phyloP scores from a whole-genome alignment of 192 early-diverging fungal species.

The Diversispora eburnea region DNA sequence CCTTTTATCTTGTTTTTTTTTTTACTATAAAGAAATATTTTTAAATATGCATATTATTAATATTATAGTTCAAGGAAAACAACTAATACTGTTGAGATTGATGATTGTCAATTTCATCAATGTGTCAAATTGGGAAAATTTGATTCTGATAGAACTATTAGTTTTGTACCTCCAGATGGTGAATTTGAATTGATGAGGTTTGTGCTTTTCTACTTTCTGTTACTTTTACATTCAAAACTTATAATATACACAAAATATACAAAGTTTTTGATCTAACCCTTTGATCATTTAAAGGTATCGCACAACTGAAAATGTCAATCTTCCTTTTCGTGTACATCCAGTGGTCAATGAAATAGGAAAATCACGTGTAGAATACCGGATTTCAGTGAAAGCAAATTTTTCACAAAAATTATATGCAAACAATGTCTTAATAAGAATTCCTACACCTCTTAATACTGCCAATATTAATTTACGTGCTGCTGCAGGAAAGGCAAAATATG shows the following conservation, averaged over 20 bases:
- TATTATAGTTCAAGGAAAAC: neutral
- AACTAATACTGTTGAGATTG: conserved; percentile 81
- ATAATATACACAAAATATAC: too few relatives aligned
- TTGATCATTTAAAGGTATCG: conserved; percentile 58
- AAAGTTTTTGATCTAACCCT: neutral
- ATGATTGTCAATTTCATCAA: conserved; percentile 98
- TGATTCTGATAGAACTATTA: conserved; percentile 90
- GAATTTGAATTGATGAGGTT: conserved; percentile 96
- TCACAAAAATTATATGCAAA: conserved; percentile 84
- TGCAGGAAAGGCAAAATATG: conserved; percentile 91
- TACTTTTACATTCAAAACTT: neutral
- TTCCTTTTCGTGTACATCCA: conserved; percentile 94
- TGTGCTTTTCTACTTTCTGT: neutral
- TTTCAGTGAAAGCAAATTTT: conserved; percentile 87
- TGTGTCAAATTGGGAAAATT: conserved; percentile 93
- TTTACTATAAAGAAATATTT: neutral
- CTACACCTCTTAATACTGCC: conserved; percentile 88
- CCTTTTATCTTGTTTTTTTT: neutral
- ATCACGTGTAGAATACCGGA: conserved; percentile 82
- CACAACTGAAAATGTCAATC: conserved; percentile 91
- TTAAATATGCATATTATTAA: neutral
- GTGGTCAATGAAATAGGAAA: conserved; percentile 84
- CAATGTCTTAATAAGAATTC: conserved; percentile 83
- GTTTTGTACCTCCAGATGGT: conserved; percentile 96
- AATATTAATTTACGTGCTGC: conserved; percentile 76